Evolutionary conservation across 2,329 filamentous ascomycete species (phyloP).

Genomic region (Paecilomyces dactylethromorphus): DNA sequence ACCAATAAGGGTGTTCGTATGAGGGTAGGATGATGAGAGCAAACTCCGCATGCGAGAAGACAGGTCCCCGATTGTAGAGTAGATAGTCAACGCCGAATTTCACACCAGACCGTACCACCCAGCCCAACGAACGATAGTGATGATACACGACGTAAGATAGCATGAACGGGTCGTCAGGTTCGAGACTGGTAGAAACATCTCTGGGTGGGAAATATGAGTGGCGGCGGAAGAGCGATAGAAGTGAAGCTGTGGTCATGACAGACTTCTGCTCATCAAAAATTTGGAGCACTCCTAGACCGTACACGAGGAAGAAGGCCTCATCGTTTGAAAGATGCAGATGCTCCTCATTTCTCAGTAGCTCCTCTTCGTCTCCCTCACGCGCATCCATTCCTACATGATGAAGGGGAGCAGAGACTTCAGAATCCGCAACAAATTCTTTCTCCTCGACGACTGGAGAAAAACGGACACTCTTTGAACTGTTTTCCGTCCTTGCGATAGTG

Average conservation of each 20-base stretch:
- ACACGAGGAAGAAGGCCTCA: slow-evolving; percentile 85
- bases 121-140: slow-evolving; percentile 90
- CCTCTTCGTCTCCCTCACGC: slow-evolving; percentile 16
- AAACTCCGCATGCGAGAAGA: slow-evolving; percentile 93
- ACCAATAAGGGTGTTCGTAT: slow-evolving; percentile 70
- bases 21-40: slow-evolving; percentile 77
- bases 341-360: slow-evolving; percentile 53
- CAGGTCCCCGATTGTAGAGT: slow-evolving; percentile 87
- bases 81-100: slow-evolving; percentile 95
- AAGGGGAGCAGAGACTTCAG: slow-evolving; percentile 8
- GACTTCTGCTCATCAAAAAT: slow-evolving; percentile 42
- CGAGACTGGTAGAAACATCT: slow-evolving; percentile 37
- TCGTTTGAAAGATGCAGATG: slow-evolving; percentile 88
- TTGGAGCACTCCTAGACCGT: slow-evolving; percentile 67
- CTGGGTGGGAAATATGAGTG: slow-evolving; percentile 63
- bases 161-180: slow-evolving; percentile 76
- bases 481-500: slow-evolving; percentile 7
- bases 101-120: slow-evolving; percentile 85
- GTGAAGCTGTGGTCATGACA: slow-evolving; percentile 47
- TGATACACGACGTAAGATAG: slow-evolving; percentile 87
- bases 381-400: slow-evolving; percentile 8
- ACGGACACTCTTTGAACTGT: slow-evolving; percentile 55
- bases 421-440: slow-evolving; percentile 46
- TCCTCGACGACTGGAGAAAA: slow-evolving; percentile 64
- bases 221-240: slow-evolving; percentile 62